Conservation (phyloP, 768 basidiomycete genomes). For the Mycena capillaripes region DNA sequence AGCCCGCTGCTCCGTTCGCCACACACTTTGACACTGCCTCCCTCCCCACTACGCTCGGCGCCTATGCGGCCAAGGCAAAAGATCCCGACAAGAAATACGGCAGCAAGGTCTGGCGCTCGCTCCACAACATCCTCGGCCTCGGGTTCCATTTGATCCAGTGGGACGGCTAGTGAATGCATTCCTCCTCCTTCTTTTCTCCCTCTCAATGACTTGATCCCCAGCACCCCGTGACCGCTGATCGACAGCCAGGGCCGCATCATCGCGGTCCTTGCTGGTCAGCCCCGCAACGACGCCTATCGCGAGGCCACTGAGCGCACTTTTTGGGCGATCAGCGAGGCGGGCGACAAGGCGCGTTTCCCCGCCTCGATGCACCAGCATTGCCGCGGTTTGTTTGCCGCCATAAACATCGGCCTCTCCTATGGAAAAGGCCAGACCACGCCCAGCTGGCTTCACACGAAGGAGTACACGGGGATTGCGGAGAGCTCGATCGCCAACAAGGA, state of each 20-base stretch:
- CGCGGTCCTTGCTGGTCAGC: not conserved
- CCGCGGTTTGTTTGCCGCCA: not conserved
- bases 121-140: not conserved
- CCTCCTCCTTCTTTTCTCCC: not conserved
- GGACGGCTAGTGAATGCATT: not conserved
- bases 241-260: not conserved
- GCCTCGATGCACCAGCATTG: not conserved
- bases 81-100: not conserved
- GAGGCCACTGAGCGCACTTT: too few relatives aligned
- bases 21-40: not conserved
- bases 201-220: not conserved
- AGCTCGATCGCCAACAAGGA: not conserved
- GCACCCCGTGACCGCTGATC: not conserved
- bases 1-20: not conserved
- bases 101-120: not conserved
- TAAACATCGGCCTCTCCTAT: not conserved
- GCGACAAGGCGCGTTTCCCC: not conserved
- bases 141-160: conserved; percentile 4
- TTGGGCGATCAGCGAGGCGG: not conserved
- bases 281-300: not conserved
- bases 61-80: not conserved
- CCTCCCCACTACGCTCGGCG: not conserved
- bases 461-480: not conserved
- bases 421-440: not conserved
- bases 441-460: not conserved